phyloP scores from a whole-genome alignment of 208 protist species.

The Crithidia expoeki region DNA sequence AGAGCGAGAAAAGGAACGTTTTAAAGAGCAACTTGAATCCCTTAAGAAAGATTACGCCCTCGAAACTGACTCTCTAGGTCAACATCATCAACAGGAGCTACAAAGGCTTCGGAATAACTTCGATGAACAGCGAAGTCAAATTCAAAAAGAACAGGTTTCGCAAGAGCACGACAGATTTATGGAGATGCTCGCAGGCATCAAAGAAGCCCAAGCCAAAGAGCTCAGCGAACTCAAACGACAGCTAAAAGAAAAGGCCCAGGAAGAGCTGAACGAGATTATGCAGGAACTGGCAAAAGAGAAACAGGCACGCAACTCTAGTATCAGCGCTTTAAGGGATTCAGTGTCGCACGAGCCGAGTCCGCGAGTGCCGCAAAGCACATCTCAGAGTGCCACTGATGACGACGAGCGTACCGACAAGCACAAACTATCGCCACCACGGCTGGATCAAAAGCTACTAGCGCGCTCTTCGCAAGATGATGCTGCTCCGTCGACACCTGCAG shows the following conservation, averaged over 20 bases:
- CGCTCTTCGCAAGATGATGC: conserved; percentile 4
- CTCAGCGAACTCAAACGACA: conserved; percentile 49
- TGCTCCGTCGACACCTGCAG: neutral
- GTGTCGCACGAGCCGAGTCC: conserved; percentile 18
- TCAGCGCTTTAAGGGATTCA: neutral
- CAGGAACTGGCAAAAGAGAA: conserved; percentile 50
- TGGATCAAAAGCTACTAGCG: conserved; percentile 31
- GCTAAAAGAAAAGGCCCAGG: conserved; percentile 49
- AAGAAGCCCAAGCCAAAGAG: conserved; percentile 36
- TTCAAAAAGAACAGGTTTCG: conserved; percentile 29
- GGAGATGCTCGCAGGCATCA: conserved; percentile 35
- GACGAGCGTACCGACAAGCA: conserved; percentile 15
- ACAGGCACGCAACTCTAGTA: conserved; percentile 8
- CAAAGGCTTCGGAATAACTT: conserved; percentile 27
- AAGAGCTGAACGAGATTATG: conserved; percentile 57
- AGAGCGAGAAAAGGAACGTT: conserved; percentile 27
- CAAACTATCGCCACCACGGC: conserved; percentile 27
- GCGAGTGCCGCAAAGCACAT: conserved; percentile 23
- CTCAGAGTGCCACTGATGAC: conserved; percentile 37
- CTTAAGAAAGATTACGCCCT: conserved; percentile 15
- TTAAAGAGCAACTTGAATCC: conserved; percentile 17
- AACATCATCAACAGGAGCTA: conserved; percentile 24
- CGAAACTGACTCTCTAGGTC: conserved; percentile 23
- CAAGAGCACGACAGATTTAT: conserved; percentile 30
- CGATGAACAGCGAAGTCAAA: conserved; percentile 15